phyloP scores from a whole-genome alignment of 106 monocot species.

The Gastrodia elata region DNA sequence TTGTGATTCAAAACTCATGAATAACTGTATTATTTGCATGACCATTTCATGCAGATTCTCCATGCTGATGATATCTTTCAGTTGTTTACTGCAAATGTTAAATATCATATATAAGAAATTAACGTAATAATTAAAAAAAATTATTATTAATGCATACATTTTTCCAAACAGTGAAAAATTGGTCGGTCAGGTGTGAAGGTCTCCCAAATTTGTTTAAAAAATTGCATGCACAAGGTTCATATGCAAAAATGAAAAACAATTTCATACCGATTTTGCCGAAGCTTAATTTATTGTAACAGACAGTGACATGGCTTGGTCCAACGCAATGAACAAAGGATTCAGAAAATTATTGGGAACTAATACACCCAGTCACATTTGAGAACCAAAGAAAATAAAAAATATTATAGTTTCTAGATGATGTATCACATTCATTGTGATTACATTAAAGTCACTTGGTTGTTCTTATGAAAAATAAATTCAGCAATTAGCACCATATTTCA shows the following conservation, averaged over 20 bases:
- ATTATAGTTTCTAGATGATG: too few relatives aligned
- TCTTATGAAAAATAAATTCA: too few relatives aligned
- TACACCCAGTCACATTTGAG: too few relatives aligned
- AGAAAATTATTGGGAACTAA: neutral
- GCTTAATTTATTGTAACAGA: neutral
- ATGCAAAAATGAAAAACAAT: neutral
- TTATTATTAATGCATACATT: neutral
- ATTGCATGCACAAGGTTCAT: neutral
- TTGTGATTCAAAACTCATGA: slow-evolving; percentile 42
- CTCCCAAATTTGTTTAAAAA: neutral
- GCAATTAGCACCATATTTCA: too few relatives aligned
- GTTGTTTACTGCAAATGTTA: slow-evolving; percentile 48
- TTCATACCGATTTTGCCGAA: neutral
- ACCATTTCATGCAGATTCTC: slow-evolving; percentile 48
- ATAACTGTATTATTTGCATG: slow-evolving; percentile 48
- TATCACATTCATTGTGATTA: too few relatives aligned
- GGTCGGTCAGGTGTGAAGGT: neutral
- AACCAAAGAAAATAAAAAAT: too few relatives aligned
- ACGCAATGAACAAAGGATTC: neutral
- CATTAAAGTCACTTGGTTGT: too few relatives aligned
- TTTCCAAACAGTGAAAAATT: neutral
- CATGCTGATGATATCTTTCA: slow-evolving; percentile 54
- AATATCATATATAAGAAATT: neutral
- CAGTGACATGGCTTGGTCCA: neutral
- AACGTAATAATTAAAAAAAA: neutral